These are phyloP conservation scores for Ophiocordyceps camponoti-floridani DNA, from an alignment of 2,329 filamentous ascomycete species.

Conservation along the genomic window DNA sequence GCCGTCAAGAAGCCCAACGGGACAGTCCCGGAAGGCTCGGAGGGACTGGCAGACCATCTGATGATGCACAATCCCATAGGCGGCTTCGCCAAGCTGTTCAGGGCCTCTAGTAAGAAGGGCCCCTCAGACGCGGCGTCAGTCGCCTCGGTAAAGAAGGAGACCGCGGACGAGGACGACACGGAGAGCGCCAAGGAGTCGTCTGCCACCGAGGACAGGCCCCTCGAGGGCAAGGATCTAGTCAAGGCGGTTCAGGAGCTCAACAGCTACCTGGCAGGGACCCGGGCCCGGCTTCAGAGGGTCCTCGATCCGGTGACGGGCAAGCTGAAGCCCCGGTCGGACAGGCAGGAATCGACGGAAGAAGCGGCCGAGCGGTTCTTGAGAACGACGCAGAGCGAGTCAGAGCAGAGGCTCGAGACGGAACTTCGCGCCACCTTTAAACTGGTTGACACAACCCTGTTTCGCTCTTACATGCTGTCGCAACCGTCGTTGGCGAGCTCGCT, in stretches of 20 bases:
- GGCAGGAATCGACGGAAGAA: slow-evolving; percentile 26
- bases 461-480: slow-evolving; percentile 83
- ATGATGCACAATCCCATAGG: slow-evolving; percentile 20
- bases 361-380: slow-evolving; percentile 38
- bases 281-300: slow-evolving; percentile 44
- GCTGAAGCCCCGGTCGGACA: slow-evolving; percentile 30
- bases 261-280: slow-evolving; percentile 74
- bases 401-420: slow-evolving; percentile 49
- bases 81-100: slow-evolving; percentile 36
- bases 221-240: slow-evolving; percentile 70
- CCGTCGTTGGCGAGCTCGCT: slow-evolving; percentile 73
- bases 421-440: slow-evolving; percentile 62
- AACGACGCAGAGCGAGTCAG: slow-evolving; percentile 24
- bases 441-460: slow-evolving; percentile 87
- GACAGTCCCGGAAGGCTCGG: slow-evolving; percentile 9
- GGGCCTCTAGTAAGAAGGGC: slow-evolving; percentile 25
- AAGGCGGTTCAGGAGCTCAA: slow-evolving; percentile 68
- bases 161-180: slow-evolving; percentile 33
- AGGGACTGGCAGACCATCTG: slow-evolving; percentile 9
- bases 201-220: slow-evolving; percentile 26
- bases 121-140: slow-evolving; percentile 41
- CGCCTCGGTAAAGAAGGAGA: slow-evolving; percentile 34
- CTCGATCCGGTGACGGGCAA: slow-evolving; percentile 45
- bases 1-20: slow-evolving; percentile 11
- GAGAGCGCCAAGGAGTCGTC: slow-evolving; percentile 28